Percentiles rank a stretch among this genome's conserved stretches.
Evolutionary conservation across 192 early-diverging fungal genomes (phyloP).

Genomic region (Coemansia umbellata): DNA sequence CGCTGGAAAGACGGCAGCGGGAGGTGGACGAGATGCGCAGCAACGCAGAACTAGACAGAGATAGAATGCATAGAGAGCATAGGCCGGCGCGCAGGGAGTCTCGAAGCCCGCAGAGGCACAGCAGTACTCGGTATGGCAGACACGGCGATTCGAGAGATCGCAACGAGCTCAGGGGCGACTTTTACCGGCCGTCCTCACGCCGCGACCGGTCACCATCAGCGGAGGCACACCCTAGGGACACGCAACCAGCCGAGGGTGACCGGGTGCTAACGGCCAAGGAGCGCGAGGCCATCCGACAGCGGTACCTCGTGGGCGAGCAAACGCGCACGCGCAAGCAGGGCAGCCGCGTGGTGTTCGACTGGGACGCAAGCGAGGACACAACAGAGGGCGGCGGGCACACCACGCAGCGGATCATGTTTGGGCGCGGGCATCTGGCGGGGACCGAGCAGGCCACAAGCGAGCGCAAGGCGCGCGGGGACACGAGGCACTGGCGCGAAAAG

Average conservation of each 20-base stretch:
- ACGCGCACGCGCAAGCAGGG: conserved; percentile 72
- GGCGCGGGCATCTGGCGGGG: conserved; percentile 54
- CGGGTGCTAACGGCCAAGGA: conserved; percentile 55
- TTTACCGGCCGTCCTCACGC: conserved; percentile 3
- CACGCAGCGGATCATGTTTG: conserved; percentile 66
- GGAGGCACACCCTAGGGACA: background rate
- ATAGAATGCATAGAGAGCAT: background rate
- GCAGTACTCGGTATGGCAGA: conserved; percentile 14
- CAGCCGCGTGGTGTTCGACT: conserved; percentile 97
- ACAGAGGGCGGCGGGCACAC: conserved; percentile 82
- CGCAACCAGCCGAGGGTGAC: conserved; percentile 10
- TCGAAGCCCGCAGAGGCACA: conserved; percentile 3
- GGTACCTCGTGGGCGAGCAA: conserved; percentile 82
- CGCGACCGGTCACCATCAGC: conserved; percentile 1
- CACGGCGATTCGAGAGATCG: conserved; percentile 19
- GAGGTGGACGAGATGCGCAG: conserved; percentile 74
- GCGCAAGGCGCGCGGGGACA: conserved; percentile 60
- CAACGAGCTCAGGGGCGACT: background rate
- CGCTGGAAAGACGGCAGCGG: conserved; percentile 74
- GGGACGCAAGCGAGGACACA: conserved; percentile 94
- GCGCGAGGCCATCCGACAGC: conserved; percentile 63
- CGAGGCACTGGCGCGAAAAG: conserved; percentile 95
- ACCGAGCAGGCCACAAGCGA: background rate
- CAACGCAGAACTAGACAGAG: too few species aligned
- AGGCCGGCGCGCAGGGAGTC: conserved; percentile 3